Evolutionary conservation across 2,329 filamentous ascomycete genomes (phyloP).

Genomic region (Juglanconis sp.): DNA sequence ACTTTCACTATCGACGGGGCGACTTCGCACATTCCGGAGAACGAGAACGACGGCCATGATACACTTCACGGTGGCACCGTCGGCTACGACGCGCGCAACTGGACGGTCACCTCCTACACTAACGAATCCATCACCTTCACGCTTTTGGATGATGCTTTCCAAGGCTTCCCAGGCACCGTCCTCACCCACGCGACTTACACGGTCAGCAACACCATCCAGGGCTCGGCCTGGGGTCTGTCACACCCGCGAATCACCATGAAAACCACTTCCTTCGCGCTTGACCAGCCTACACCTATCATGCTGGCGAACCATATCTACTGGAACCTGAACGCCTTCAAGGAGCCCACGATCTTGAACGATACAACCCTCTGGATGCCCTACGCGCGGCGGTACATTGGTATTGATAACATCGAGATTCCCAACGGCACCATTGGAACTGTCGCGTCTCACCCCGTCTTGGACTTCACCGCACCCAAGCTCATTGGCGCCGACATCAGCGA

Average conservation of each 20-base stretch:
- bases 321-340: conserved; percentile 14
- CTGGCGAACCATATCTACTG: conserved; percentile 15
- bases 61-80: conserved; percentile 10
- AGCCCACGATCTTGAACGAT: conserved; percentile 9
- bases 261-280: conserved; percentile 12
- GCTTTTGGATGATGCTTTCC: conserved; percentile 3
- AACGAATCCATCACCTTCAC: conserved; percentile 9
- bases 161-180: conserved; percentile 10
- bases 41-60: conserved; percentile 5
- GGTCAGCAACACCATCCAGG: conserved; percentile 9
- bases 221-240: conserved; percentile 6
- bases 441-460: conserved; percentile 2
- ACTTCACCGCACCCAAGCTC: conserved; percentile 13
- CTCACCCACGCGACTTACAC: conserved; percentile 11
- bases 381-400: conserved; percentile 4
- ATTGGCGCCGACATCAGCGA: conserved; percentile 6
- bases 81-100: conserved; percentile 10
- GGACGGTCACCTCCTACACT: conserved; percentile 11
- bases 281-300: conserved; percentile 13
- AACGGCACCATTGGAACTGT: conserved; percentile 10
- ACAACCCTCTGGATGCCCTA: conserved; percentile 13
- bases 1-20: conserved; percentile 8
- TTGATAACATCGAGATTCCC: conserved; percentile 11
- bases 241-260: conserved; percentile 11
- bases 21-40: conserved; percentile 7